phyloP scores from a whole-genome alignment of 1,139 yeast genomes.

The Hansenula anomala region DNA sequence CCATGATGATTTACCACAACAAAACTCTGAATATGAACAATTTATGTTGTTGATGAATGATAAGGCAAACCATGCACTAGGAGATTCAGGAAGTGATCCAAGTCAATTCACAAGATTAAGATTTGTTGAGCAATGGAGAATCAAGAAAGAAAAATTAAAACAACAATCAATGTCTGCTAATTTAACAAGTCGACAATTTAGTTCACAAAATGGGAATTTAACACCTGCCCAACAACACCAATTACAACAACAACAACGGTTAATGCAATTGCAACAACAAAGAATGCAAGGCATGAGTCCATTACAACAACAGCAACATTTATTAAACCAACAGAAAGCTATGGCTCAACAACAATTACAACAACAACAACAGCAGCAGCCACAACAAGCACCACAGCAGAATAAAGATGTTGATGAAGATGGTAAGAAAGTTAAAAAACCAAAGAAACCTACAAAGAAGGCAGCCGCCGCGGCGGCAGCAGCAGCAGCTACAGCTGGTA shows the following conservation, averaged over 20 bases:
- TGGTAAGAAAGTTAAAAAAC: constrained; percentile 14
- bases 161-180: constrained; percentile 32
- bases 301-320: constrained; percentile 16
- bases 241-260: constrained; percentile 13
- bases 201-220: constrained; percentile 4
- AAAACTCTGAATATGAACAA: constrained; percentile 86
- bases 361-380: constrained; percentile 12
- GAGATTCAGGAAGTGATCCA: constrained; percentile 17
- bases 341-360: constrained; percentile 19
- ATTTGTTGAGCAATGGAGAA: constrained; percentile 44
- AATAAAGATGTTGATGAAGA: constrained; percentile 15
- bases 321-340: constrained; percentile 17
- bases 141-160: constrained; percentile 36
- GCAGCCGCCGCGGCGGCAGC: constrained; percentile 8
- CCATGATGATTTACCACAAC: constrained; percentile 67
- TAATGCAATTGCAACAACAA: constrained; percentile 14
- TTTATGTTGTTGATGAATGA: constrained; percentile 57
- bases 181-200: constrained; percentile 11
- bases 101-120: constrained; percentile 42
- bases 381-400: constrained; percentile 1
- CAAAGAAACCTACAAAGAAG: constrained; percentile 14
- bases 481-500: constrained; percentile 18
- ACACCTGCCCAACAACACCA: constrained; percentile 20
- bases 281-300: constrained; percentile 7
- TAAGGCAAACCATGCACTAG: constrained; percentile 20